A percentile compares a stretch with the other conserved stretches of the same genome.
Evolutionary conservation across 2,329 filamentous ascomycete species (phyloP).

Genomic region (Venturia oleaginea): DNA sequence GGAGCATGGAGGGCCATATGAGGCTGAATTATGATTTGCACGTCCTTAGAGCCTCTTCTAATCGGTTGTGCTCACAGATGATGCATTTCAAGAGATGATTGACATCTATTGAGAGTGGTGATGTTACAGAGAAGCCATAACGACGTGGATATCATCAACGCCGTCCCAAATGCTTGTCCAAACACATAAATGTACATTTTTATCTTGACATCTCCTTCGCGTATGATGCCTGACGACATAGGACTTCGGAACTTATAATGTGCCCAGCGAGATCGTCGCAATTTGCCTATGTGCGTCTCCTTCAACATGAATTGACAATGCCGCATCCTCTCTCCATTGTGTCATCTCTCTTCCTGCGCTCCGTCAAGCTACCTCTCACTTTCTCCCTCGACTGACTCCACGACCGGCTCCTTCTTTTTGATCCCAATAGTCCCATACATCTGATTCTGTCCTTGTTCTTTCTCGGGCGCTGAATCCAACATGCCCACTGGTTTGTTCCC

Average conservation of each 20-base stretch:
- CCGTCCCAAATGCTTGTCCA: slow-evolving; percentile 6
- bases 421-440: slow-evolving; percentile 8
- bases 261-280: background rate
- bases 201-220: background rate
- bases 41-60: background rate
- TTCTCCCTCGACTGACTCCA: background rate
- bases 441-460: background rate
- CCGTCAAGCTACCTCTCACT: background rate
- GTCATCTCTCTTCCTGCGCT: background rate
- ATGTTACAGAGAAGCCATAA: background rate
- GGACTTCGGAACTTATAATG: background rate
- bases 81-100: background rate
- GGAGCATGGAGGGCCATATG: background rate
- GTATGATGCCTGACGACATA: background rate
- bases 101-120: background rate
- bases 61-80: background rate
- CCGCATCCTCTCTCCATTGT: background rate
- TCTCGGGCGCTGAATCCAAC: background rate
- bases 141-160: background rate
- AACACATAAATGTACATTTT: background rate
- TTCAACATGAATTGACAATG: background rate
- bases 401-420: slow-evolving; percentile 4
- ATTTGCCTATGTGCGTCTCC: background rate
- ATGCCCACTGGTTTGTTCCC: slow-evolving; percentile 73
- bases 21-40: background rate